Base-by-base conservation (phyloP, 139 green algal species). In the Chlamydomonas sp. region DNA sequence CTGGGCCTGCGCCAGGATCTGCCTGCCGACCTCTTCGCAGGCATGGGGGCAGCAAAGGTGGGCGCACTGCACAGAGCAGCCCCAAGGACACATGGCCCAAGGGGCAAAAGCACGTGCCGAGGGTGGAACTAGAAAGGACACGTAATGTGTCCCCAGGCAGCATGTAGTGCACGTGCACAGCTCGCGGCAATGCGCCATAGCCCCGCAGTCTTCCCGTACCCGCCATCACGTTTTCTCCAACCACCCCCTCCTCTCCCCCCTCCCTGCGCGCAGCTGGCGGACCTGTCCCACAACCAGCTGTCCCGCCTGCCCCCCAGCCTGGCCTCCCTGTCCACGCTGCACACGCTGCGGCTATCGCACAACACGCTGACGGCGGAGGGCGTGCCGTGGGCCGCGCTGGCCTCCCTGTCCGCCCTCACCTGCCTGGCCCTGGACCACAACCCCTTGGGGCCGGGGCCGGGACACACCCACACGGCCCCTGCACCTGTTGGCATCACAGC, bases 1-100 rank as follows among this genome's bases (percentile, higher is more conserved):
- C 60, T 93, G 84, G 78, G 82, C 64, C 89, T 96, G 63, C 15
- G 59, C 1, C 61, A 69, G 31, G 31, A 49, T 8, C 63, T 96
- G 62, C 92, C 88, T 0, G 78, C 79, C 12, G 69, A 68, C 76
- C 76, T 89, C 1, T 89, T 89, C 17, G 60, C 83, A 49, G 31
- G 31, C 31, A 49, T 49, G 15, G 59, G 68, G 6, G 14, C 79
- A 79, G n/a, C 18, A 58, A 20, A 16, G 75, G 20, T 79, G n/a
- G 18, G 15, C 49, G 18, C 75, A 79, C 18, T 20, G 18, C 18
- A 16, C 15, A 20, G 16, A 79, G 75, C 12, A 16, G 15, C 15
- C 10, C 75, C 20, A 60, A 16, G 16, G 18, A 16, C 18, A 79
- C 10, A 20, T 49, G 31, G 31, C 31, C 31, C 31, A 49, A 49